Conservation (phyloP, 2,329 filamentous ascomycete species). For the Verticillium klebahnii region DNA sequence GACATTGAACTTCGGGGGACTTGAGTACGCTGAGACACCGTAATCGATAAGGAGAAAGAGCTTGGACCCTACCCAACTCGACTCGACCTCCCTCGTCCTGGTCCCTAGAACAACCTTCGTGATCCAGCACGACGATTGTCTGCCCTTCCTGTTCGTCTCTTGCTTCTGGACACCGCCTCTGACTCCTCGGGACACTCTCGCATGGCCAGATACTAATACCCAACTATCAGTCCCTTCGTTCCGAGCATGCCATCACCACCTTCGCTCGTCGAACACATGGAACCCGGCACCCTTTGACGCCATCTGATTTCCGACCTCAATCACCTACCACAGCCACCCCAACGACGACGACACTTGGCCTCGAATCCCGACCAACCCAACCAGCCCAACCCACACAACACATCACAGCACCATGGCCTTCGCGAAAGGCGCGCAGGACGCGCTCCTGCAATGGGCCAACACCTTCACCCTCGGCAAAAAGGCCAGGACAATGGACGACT, state of each 20-base stretch:
- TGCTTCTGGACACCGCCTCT: neutral
- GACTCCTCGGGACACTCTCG: neutral
- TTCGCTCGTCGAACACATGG: neutral
- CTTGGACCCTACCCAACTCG: neutral
- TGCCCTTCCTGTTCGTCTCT: neutral
- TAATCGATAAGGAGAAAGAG: neutral
- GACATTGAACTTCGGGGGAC: neutral
- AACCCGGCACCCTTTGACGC: neutral
- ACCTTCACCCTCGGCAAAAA: conserved; percentile 40
- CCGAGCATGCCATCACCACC: neutral
- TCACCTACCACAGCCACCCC: neutral
- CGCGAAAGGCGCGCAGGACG: conserved; percentile 41
- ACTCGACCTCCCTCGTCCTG: neutral
- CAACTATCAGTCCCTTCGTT: neutral
- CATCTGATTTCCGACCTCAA: neutral
- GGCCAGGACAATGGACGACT: conserved; percentile 45
- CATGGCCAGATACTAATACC: neutral
- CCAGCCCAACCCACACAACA: neutral
- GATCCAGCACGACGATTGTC: neutral
- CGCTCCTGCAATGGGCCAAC: conserved; percentile 49
- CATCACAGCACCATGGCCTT: conserved; percentile 30
- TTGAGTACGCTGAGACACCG: neutral
- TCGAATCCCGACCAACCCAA: neutral
- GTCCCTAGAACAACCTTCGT: neutral
- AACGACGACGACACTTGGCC: neutral